Percentiles rank a stretch among this genome's conserved stretches.
These are phyloP conservation scores for Penicillium sp. DNA, from an alignment of 2,329 filamentous ascomycete species.

Conservation along the genomic window DNA sequence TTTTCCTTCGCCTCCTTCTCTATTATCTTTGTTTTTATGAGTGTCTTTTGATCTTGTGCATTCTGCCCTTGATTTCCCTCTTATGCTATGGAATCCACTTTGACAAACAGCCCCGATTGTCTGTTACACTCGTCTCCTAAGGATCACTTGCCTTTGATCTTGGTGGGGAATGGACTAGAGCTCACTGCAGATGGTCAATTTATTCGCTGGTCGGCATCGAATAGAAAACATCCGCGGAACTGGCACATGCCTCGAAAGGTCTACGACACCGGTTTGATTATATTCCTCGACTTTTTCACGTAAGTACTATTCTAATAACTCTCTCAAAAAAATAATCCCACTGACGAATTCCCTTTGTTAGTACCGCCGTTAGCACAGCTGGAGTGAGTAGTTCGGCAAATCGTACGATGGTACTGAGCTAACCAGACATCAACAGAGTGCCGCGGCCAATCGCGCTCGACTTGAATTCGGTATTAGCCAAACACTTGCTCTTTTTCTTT, in stretches of 20 bases:
- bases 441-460: slow-evolving; percentile 11
- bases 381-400: slow-evolving; percentile 5
- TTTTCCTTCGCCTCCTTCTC: not conserved
- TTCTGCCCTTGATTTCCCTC: not conserved
- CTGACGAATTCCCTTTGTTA: not conserved
- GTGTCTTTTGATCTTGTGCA: not conserved
- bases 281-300: slow-evolving; percentile 16
- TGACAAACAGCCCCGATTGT: not conserved
- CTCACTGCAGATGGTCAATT: slow-evolving; percentile 11
- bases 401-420: not conserved
- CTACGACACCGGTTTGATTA: slow-evolving; percentile 14
- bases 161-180: slow-evolving; percentile 8
- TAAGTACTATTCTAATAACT: not conserved
- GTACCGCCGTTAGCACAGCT: slow-evolving; percentile 17
- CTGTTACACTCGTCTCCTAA: not conserved
- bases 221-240: slow-evolving; percentile 14
- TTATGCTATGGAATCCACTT: not conserved
- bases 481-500: slow-evolving; percentile 11
- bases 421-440: slow-evolving; percentile 4
- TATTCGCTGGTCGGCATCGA: slow-evolving; percentile 14
- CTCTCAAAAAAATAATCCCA: too few species aligned
- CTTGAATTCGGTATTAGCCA: slow-evolving; percentile 9
- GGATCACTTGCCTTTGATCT: not conserved
- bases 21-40: not conserved
- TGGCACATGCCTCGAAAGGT: slow-evolving; percentile 13